Evolutionary conservation across 2,329 filamentous ascomycete species (phyloP), one percentile per base, ranked within the genome.

Genomic region (Colletotrichum phormii): DNA sequence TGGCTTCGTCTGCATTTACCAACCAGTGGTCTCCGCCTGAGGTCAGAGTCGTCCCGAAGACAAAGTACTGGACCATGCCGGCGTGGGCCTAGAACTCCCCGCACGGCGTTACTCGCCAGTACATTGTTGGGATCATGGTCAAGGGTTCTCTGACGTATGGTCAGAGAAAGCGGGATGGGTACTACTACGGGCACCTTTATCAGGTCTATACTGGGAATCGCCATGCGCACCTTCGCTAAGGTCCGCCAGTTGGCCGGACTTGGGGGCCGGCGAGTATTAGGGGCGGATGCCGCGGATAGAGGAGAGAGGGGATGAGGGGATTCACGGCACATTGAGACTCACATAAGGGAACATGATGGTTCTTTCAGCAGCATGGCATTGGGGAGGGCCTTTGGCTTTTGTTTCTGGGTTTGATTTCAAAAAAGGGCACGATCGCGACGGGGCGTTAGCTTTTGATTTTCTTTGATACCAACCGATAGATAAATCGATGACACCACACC

Each of bases 31-130:
- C 3, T 13, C n/a, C 26, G 1, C 71, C 58, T 11, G 68, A 72
- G 11, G 37, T 73, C 6, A 29, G 71, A 5, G 62, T 63, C 22
- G 71, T 73, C 13, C 67, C 62, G 8, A 72, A 37, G 63, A 73
- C 71, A 0, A 42, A 22, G 22, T 72, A 58, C 37, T 73, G 71
- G 71, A 64, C 22, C n/a, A n/a, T 53, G 15, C 53, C 62, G 13
- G 15, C n/a, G 24, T 46, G 3, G 29, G 49, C 31, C 42, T 49
- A 49, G 33, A 31, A 13, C 22, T 31, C 5, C 15, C 54, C 37
- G 62, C 22, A 22, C n/a, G 15, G 22, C 5, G 2, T 64, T 9
- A 2, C 33, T 15, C 18, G 11, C 18, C 22, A 6, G 22, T 5
- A 15, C 33, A 24, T 7, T 26, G 24, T 12, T 1, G n/a, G 33